phyloP scores from a whole-genome alignment of 1,284 basidiomycete species.

The Fomitopsis schrenkii region DNA sequence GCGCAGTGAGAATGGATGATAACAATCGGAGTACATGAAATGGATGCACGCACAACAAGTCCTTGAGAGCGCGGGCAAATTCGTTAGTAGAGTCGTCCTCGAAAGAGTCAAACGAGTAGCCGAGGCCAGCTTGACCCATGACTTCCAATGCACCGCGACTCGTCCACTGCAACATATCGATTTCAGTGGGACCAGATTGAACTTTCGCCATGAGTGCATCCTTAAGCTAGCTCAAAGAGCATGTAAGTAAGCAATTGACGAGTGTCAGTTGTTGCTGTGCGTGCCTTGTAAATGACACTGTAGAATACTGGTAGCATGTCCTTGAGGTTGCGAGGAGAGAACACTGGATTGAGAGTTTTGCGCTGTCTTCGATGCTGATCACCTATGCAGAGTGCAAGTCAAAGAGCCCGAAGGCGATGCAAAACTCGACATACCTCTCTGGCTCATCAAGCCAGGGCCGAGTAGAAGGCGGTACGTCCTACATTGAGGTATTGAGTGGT shows the following conservation, averaged over 20 bases:
- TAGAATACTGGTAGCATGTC: slow-evolving; percentile 22
- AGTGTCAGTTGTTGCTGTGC: not conserved
- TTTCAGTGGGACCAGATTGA: slow-evolving; percentile 13
- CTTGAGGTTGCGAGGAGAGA: slow-evolving; percentile 21
- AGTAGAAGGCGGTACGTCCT: not conserved
- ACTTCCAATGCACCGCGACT: slow-evolving; percentile 32
- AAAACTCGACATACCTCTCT: not conserved
- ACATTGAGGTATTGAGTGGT: not conserved
- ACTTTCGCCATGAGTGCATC: slow-evolving; percentile 15
- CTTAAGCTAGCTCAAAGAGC: slow-evolving; percentile 8
- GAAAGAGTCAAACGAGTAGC: slow-evolving; percentile 31
- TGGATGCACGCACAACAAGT: not conserved
- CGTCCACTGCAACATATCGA: slow-evolving; percentile 32
- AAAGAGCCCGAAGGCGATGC: slow-evolving; percentile 7
- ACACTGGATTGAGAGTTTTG: slow-evolving; percentile 25
- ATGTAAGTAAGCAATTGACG: not conserved
- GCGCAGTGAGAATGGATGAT: not conserved
- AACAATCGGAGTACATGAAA: slow-evolving; percentile 30
- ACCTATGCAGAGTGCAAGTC: slow-evolving; percentile 15
- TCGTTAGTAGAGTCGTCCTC: not conserved
- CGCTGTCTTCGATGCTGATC: slow-evolving; percentile 23
- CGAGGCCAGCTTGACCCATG: slow-evolving; percentile 33
- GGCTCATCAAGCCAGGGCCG: slow-evolving; percentile 3
- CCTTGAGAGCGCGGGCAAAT: not conserved
- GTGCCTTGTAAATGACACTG: not conserved